Evolutionary conservation across 495 filamentous ascomycete species (phyloP), one percentile per base, ranked within the genome.

Genomic region (Physcia stellaris): DNA sequence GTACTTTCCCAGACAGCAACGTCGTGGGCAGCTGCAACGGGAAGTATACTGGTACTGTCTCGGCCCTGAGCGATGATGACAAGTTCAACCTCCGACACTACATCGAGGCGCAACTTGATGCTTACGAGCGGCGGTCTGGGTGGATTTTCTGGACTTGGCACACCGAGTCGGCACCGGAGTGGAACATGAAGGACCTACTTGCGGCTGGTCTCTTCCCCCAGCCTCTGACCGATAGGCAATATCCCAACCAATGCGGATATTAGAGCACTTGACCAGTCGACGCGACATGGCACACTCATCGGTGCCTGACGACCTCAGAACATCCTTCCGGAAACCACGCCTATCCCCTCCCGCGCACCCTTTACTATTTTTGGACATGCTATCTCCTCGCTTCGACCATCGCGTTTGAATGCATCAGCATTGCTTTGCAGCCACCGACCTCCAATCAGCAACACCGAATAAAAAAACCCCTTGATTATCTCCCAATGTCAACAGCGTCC

Each of bases 131-230:
- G 49, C 69, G 67, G 15, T 59, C 51, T 0, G 82, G 82, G 12
- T 87, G 82, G 82, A 60, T 87, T 40, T 86, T 80, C 60, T 87
- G 82, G 82, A 76, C 75, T 4, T 86, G 82, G 73, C 87, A 85
- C 62, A 84, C 76, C n/a, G 82, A 92, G 47, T 77, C 70, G 27
- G 73, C 84, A 20, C 86, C 86, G 0, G 84, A 87, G 58, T 94
- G 86, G 86, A 75, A 88, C 52, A 77, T 92, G 68, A 63, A 76
- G 61, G 68, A 70, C 58, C 65, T 77, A 37, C 50, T 79, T 15
- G 63, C 55, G 4, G 65, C 55, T 21, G 75, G 73, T 0, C 38
- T 83, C 28, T 80, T 83, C 57, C 76, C 79, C 16, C 63, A 73
- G 45, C 75, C 77, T n/a, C 49, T 72, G 35, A 61, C 55, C 11